Base-by-base conservation (phyloP, 1,284 basidiomycete genomes). In the Cutaneotrichosporon dermatis region DNA sequence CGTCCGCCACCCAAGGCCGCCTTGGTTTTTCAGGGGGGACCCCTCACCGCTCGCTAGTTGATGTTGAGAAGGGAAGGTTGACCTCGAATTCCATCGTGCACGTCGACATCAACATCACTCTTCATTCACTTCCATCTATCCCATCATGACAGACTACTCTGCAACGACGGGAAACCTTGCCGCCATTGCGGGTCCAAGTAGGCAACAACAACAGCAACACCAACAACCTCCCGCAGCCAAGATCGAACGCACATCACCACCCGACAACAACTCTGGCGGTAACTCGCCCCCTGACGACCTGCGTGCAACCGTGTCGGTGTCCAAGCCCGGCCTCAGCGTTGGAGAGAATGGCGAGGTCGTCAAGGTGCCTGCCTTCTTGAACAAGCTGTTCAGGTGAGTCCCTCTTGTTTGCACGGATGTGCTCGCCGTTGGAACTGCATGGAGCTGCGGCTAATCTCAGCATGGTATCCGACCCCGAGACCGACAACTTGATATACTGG, bases 401-500 rank as follows among this genome's bases (percentile, higher is more conserved):
- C 25, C 25, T 25, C 2, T 3, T 25, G 25, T 25, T 25, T 25
- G 25, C 25, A 25, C 25, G 25, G 25, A 25, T 25, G 25, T 25
- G 25, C 25, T 25, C 25, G 25, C 25, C 25, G 25, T 25, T 25
- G 25, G 25, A 25, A 3, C 25, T 25, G 25, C 25, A 25, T 25
- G 2, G 25, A 25, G 25, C 25, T 25, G 25, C 25, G 25, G 25
- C 25, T 25, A 25, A 25, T 25, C 25, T 25, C 54, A 95, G 92
- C 75, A 96, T 97, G 86, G 90, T 96, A 36, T 91, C 90, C 66
- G 91, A 96, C 76, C 82, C 86, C 6, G 82, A 84, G 43, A 90
- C 91, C 50, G 84, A 88, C 69, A 83, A 89, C 68, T 82, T 95
- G 60, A 96, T 97, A 70, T 83, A 88, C 66, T 97, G 93, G 93